Conservation (phyloP, 2,329 filamentous ascomycete genomes). For the Dactylellina sp. region DNA sequence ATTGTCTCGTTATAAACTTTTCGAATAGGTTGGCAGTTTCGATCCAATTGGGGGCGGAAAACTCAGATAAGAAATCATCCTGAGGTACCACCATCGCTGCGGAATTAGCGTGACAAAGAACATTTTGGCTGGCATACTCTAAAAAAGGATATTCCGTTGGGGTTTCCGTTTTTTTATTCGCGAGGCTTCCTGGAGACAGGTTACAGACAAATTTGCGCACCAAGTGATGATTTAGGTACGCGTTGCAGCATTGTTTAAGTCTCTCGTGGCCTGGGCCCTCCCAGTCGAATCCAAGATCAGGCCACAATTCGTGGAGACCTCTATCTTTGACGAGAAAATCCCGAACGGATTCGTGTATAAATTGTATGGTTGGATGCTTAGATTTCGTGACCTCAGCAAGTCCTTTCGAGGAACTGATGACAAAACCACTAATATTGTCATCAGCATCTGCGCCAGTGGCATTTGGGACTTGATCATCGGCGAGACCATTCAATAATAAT, state of each 20-base stretch:
- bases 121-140: conserved; percentile 64
- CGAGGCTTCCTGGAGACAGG: conserved; percentile 54
- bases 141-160: conserved; percentile 65
- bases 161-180: conserved; percentile 32
- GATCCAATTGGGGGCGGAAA: conserved; percentile 62
- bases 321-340: conserved; percentile 62
- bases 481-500: conserved; percentile 31
- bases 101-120: conserved; percentile 65
- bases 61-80: conserved; percentile 61
- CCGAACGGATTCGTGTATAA: conserved; percentile 63
- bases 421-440: conserved; percentile 50
- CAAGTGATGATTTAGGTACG: conserved; percentile 62
- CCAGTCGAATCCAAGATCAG: conserved; percentile 33
- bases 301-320: conserved; percentile 56
- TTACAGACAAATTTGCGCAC: not conserved
- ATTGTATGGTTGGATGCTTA: conserved; percentile 60
- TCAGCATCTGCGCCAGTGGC: not conserved
- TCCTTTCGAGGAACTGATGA: conserved; percentile 62
- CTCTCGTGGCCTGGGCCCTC: conserved; percentile 63
- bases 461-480: conserved; percentile 27
- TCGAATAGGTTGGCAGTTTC: conserved; percentile 62
- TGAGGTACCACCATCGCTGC: conserved; percentile 62
- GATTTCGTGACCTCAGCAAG: conserved; percentile 61
- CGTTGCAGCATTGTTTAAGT: conserved; percentile 66
- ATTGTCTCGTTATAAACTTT: conserved; percentile 57